Evolutionary conservation across 805 yeast species (phyloP).

Genomic region (Yamadazyma sp.): DNA sequence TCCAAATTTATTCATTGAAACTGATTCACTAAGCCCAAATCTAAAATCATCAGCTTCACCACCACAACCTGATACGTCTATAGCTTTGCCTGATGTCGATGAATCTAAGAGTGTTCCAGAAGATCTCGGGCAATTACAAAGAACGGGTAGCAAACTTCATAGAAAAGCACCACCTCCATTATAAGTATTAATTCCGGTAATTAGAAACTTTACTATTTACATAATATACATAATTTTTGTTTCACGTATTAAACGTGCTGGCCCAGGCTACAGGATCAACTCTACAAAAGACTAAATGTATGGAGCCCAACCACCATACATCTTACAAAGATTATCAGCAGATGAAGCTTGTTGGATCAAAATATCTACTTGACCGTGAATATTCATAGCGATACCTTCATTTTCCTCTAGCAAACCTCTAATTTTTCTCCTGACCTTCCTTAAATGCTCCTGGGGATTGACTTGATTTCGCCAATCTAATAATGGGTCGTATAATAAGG

Average conservation of each 20-base stretch:
- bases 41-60: conserved; percentile 1
- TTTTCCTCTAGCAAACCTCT: conserved; percentile 76
- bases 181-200: neutral
- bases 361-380: conserved; percentile 89
- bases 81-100: no score
- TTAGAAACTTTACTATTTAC: no score
- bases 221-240: no score
- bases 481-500: conserved; percentile 89
- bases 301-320: conserved; percentile 91
- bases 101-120: neutral
- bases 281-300: conserved; percentile 24
- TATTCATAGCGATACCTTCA: conserved; percentile 84
- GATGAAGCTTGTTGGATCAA: conserved; percentile 81
- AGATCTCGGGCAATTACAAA: neutral
- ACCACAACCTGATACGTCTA: neutral
- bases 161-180: conserved; percentile 19
- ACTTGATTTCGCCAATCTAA: conserved; percentile 65
- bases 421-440: conserved; percentile 71
- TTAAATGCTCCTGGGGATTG: conserved; percentile 66
- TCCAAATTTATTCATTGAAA: neutral
- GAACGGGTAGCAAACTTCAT: conserved; percentile 6
- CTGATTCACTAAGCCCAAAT: conserved; percentile 1
- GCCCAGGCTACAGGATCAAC: no score
- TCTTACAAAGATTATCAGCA: conserved; percentile 64
- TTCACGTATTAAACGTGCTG: no score